Evolutionary conservation across 148 eudicot species (phyloP).

Genomic region (Linanthus parryae): DNA sequence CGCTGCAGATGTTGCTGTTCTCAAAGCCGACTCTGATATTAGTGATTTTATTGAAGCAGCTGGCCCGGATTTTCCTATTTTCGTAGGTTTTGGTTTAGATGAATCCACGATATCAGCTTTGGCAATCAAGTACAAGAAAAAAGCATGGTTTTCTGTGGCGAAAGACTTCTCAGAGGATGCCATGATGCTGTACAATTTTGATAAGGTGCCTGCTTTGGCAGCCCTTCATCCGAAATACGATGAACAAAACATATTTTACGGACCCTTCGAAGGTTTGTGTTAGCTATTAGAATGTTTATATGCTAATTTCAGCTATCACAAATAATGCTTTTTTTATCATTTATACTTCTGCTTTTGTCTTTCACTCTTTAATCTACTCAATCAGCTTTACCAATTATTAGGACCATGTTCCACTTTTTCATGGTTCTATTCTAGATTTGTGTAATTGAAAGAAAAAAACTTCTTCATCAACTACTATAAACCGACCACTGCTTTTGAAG

Average conservation of each 20-base stretch:
- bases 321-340: too few relatives aligned
- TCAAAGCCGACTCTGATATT: constrained; percentile 63
- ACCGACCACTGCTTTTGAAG: too few relatives aligned
- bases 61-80: constrained; percentile 76
- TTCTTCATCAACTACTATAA: too few relatives aligned
- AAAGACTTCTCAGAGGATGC: constrained; percentile 72
- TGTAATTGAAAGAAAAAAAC: too few relatives aligned
- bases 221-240: constrained; percentile 66
- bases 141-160: constrained; percentile 95
- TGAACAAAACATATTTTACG: constrained; percentile 70
- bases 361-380: too few relatives aligned
- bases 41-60: constrained; percentile 61
- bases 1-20: constrained; percentile 78
- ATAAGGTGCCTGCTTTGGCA: constrained; percentile 85
- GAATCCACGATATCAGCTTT: constrained; percentile 60
- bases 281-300: too few relatives aligned
- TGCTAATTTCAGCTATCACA: too few relatives aligned
- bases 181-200: constrained; percentile 81
- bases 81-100: constrained; percentile 80
- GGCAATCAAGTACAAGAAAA: constrained; percentile 78
- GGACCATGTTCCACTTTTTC: too few relatives aligned
- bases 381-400: too few relatives aligned
- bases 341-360: too few relatives aligned
- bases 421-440: too few relatives aligned
- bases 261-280: constrained; percentile 88